These are phyloP conservation scores for Pelargonium nanum DNA, from an alignment of 345 rosid genomes.

Conservation along the genomic window DNA sequence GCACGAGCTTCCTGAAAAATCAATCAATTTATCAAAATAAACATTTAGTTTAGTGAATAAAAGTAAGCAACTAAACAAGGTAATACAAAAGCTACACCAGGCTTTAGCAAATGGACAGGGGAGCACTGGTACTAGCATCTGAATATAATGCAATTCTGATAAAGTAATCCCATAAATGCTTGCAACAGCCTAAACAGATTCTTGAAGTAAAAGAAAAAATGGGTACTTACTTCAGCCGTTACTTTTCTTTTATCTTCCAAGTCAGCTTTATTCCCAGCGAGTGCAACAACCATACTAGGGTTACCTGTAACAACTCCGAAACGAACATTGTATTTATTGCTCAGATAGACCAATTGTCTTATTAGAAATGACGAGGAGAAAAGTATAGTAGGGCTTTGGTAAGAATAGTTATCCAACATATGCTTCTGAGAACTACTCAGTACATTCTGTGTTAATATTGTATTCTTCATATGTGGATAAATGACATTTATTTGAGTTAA, in stretches of 20 bases:
- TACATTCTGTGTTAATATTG: no score
- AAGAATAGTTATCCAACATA: no score
- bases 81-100: not conserved
- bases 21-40: constrained; percentile 3
- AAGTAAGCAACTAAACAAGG: not conserved
- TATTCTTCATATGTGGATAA: not conserved
- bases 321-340: not conserved
- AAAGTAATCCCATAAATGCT: not conserved
- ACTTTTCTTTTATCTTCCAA: constrained; percentile 47
- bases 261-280: constrained; percentile 56
- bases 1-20: constrained; percentile 56
- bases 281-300: constrained; percentile 45
- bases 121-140: not conserved
- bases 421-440: no score
- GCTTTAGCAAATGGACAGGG: not conserved
- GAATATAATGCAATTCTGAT: not conserved
- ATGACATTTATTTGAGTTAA: not conserved
- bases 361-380: not conserved
- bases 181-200: not conserved
- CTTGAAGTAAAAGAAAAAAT: constrained; percentile 1
- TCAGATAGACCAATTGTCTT: not conserved
- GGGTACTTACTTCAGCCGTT: constrained; percentile 33
- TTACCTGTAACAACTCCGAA: constrained; percentile 26
- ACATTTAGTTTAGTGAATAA: not conserved
- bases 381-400: not conserved